phyloP scores from a whole-genome alignment of 805 yeast genomes.

The Crinitomyces ghanaensis region DNA sequence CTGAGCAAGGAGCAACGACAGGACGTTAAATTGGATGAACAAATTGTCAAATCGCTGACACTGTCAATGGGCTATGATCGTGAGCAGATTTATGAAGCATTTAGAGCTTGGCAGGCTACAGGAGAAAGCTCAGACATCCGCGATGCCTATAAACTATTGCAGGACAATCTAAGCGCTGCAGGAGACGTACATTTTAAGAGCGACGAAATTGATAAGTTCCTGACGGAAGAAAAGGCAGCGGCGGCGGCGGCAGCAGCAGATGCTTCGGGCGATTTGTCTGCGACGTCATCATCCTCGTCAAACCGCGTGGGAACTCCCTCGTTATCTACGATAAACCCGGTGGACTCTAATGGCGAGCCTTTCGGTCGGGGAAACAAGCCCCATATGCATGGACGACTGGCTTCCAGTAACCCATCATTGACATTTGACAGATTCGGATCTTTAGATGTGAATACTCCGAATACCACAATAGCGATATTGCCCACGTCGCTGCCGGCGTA shows the following conservation, averaged over 20 bases:
- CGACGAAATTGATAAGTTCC: conserved; percentile 15
- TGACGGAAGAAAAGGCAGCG: conserved; percentile 5
- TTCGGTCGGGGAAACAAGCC: conserved; percentile 25
- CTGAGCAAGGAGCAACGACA: conserved; percentile 17
- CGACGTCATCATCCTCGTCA: conserved; percentile 3
- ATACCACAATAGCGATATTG: conserved; percentile 79
- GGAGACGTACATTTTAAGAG: conserved; percentile 13
- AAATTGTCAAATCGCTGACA: conserved; percentile 60
- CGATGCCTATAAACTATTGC: conserved; percentile 73
- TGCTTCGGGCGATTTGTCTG: conserved; percentile 3
- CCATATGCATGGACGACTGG: too few relatives aligned
- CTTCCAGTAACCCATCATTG: too few relatives aligned
- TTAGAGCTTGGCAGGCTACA: conserved; percentile 29
- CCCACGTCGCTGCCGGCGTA: conserved; percentile 93
- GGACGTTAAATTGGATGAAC: conserved; percentile 49
- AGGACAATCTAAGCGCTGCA: conserved; percentile 45
- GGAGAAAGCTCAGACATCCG: conserved; percentile 50
- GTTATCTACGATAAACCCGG: too few relatives aligned
- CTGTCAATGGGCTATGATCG: conserved; percentile 82
- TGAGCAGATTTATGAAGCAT: conserved; percentile 69
- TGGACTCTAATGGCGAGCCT: conserved; percentile 3
- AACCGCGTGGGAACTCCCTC: conserved; percentile 4
- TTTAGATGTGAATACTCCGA: conserved; percentile 33
- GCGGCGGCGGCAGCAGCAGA: conserved; percentile 2
- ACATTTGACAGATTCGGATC: conserved; percentile 29